Percentiles rank a stretch among this genome's conserved stretches.
Conservation (phyloP, 2,329 filamentous ascomycete species). For the Dichotomopilus funicola region DNA sequence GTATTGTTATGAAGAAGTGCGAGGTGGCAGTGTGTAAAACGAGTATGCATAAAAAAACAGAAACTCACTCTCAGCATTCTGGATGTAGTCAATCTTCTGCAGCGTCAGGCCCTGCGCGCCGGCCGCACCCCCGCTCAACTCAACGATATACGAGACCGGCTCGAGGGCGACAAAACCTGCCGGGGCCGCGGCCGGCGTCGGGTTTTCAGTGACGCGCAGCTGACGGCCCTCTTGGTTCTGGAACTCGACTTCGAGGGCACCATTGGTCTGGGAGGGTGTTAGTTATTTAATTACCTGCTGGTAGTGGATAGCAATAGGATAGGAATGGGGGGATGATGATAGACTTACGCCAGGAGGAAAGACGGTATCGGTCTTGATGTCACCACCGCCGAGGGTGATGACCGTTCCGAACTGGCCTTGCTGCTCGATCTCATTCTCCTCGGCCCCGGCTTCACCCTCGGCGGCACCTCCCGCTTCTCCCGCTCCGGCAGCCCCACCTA, state of each 20-base stretch:
- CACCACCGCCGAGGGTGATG: conserved; percentile 28
- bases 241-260: conserved; percentile 36
- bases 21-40: too few relatives aligned
- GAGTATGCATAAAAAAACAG: neutral
- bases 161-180: conserved; percentile 34
- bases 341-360: conserved; percentile 31
- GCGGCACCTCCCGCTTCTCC: neutral
- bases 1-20: too few relatives aligned
- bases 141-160: conserved; percentile 31
- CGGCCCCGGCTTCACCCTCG: conserved; percentile 15
- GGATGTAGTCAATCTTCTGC: conserved; percentile 36
- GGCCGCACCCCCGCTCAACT: conserved; percentile 28
- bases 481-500: neutral
- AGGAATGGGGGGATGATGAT: neutral
- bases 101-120: conserved; percentile 27
- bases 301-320: neutral
- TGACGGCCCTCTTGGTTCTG: conserved; percentile 29
- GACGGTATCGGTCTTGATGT: conserved; percentile 29
- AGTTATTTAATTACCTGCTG: neutral
- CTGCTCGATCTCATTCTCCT: conserved; percentile 28
- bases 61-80: conserved; percentile 30
- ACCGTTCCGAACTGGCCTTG: conserved; percentile 27
- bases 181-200: conserved; percentile 29
- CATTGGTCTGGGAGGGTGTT: conserved; percentile 21
- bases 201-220: conserved; percentile 35